phyloP scores from a whole-genome alignment of 2,329 filamentous ascomycete species.

The Colletotrichum plurivorum region DNA sequence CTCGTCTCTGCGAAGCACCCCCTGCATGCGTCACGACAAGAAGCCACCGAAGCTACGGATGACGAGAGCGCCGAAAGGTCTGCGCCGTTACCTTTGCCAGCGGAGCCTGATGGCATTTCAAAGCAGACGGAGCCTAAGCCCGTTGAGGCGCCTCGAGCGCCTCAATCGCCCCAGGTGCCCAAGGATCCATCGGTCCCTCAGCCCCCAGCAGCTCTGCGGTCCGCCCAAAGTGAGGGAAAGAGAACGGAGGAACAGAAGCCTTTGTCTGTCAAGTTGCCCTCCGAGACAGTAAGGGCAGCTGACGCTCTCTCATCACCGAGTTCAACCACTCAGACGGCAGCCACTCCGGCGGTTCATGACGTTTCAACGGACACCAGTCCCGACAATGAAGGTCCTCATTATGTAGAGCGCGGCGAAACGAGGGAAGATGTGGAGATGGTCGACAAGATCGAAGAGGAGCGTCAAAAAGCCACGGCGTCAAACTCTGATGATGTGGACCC shows the following conservation, averaged over 20 bases:
- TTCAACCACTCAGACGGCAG: constrained; percentile 81
- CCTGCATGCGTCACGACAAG: constrained; percentile 32
- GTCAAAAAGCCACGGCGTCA: constrained; percentile 27
- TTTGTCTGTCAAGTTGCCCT: constrained; percentile 51
- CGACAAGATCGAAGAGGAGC: constrained; percentile 46
- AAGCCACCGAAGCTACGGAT: constrained; percentile 10
- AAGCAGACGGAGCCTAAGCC: constrained; percentile 25
- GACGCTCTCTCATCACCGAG: constrained; percentile 68
- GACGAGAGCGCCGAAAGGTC: background rate
- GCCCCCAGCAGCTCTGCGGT: constrained; percentile 4
- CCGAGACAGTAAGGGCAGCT: constrained; percentile 53
- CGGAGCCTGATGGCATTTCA: constrained; percentile 1
- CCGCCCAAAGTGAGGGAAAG: constrained; percentile 50
- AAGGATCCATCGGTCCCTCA: background rate
- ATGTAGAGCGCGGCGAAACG: constrained; percentile 62
- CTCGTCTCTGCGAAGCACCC: constrained; percentile 21
- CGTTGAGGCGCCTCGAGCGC: constrained; percentile 8
- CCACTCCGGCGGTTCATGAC: constrained; percentile 78
- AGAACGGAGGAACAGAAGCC: constrained; percentile 44
- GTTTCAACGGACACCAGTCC: constrained; percentile 82
- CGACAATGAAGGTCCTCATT: constrained; percentile 75
- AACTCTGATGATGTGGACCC: constrained; percentile 28
- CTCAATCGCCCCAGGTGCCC: too few species aligned
- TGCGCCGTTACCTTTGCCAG: background rate
- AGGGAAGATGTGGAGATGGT: constrained; percentile 52